Evolutionary conservation across 805 yeast genomes (phyloP).

Genomic region (Kazachstania africana): DNA sequence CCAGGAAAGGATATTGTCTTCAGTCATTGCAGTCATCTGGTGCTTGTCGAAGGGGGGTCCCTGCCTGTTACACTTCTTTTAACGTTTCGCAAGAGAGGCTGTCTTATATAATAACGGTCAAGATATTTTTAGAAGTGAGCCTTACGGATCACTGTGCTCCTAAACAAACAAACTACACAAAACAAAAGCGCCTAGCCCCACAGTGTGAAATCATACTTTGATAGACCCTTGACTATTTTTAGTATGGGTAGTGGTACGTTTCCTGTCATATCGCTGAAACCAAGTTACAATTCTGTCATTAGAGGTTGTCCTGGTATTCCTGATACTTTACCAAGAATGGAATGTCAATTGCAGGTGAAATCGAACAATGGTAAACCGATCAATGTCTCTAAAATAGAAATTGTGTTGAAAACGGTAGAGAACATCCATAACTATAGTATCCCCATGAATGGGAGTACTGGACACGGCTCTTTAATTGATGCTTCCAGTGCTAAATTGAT

Average conservation of each 20-base stretch:
- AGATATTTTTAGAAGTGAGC: background rate
- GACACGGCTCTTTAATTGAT: background rate
- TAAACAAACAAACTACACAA: too few relatives aligned
- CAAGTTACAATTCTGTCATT: constrained; percentile 42
- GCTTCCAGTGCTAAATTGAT: background rate
- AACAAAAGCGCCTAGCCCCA: too few relatives aligned
- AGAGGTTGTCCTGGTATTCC: constrained; percentile 63
- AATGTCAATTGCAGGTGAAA: constrained; percentile 44
- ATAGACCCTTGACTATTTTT: too few relatives aligned
- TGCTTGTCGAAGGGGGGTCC: too few relatives aligned
- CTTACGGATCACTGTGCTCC: background rate
- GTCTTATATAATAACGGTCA: background rate
- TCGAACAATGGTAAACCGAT: constrained; percentile 38
- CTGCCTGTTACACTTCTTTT: too few relatives aligned
- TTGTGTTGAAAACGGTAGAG: constrained; percentile 41
- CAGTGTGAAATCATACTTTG: too few relatives aligned
- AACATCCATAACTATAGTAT: constrained; percentile 25
- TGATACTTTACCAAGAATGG: constrained; percentile 46
- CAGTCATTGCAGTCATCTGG: background rate
- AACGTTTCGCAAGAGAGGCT: too few relatives aligned
- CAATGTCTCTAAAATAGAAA: constrained; percentile 35
- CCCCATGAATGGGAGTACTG: background rate
- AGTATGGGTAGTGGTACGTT: constrained; percentile 4
- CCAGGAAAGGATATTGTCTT: constrained; percentile 31
- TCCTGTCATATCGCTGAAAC: constrained; percentile 32